Evolutionary conservation across 805 yeast species (phyloP), one percentile per base, ranked within the genome.

Genomic region (Metschnikowia anglica): DNA sequence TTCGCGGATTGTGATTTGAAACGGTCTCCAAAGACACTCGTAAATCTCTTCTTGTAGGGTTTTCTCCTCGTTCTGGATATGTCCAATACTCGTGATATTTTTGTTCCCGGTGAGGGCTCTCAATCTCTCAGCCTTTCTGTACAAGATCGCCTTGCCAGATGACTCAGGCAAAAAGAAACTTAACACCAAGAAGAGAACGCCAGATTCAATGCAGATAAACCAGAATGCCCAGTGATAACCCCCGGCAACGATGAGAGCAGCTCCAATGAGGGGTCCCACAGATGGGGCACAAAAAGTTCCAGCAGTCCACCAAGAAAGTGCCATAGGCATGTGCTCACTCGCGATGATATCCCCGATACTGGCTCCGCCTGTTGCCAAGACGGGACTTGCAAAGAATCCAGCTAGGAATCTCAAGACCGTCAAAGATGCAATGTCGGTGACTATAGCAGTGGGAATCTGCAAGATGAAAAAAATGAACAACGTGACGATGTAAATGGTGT

Each of bases 291-390:
- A 62, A 34, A 74, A 76, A 1, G 80, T 76, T 35, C 77, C 80
- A 24, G 73, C 52, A 13, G 79, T 66, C 83, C 84, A 80, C 9
- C 65, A 43, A 8, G 76, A 76, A 40, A 80, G 61, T 3, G 74
- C 74, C 16, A 72, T 48, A 2, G 83, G 79, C 28, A 71, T 57
- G 41, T 62, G 60, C 7, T 77, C 71, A 12, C 65, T 58, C 4
- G 58, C 34, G 23, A 74, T 56, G 34, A 80, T 61, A 55, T 81
- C 85, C 20, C 76, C 73, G 36, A 79, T 58, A 4, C 78, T 65
- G 7, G 81, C 85, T 47, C 79, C 83, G 32, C 82, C 84, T 16
- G 80, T 77, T 0, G 81, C 73, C 41, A 80, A 52, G 13, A 78
- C 68, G 1, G 85, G 83, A 3, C 80, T 70, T 6, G 82, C 75